Percentiles rank a stretch among this genome's conserved stretches.
Evolutionary conservation across 139 green algal species (phyloP).

Genomic region (Volvox reticuliferus): DNA sequence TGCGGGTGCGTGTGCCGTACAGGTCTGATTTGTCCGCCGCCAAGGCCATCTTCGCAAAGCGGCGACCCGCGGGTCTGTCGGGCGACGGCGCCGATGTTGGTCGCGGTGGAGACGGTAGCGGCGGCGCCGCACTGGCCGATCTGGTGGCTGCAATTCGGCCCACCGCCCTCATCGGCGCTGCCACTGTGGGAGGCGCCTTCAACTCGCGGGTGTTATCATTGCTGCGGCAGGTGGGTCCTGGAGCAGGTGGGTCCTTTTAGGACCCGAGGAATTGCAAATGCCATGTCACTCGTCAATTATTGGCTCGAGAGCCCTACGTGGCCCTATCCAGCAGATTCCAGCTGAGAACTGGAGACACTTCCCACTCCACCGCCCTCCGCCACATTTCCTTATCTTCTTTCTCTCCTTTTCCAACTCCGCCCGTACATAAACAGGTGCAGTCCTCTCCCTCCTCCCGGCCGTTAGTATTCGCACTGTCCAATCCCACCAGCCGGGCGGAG

Average conservation of each 20-base stretch:
- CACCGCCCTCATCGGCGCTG: constrained; percentile 74
- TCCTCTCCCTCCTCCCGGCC: constrained; percentile 60
- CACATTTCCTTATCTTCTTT: too few relatives aligned
- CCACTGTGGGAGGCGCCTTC: constrained; percentile 73
- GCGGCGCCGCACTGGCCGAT: constrained; percentile 42
- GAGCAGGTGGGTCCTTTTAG: not conserved
- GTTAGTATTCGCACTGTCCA: constrained; percentile 91
- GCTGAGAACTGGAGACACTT: too few relatives aligned
- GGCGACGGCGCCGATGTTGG: constrained; percentile 49
- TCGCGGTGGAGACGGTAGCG: too few relatives aligned
- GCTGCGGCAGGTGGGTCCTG: constrained; percentile 32
- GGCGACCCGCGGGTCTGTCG: not conserved
- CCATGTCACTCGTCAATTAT: too few relatives aligned
- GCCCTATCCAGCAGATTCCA: too few relatives aligned
- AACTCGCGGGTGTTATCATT: constrained; percentile 62
- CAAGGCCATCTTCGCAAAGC: constrained; percentile 7
- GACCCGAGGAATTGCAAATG: too few relatives aligned
- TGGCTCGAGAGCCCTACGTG: too few relatives aligned
- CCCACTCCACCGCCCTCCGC: too few relatives aligned
- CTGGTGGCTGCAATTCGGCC: constrained; percentile 64
- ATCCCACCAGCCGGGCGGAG: constrained; percentile 91
- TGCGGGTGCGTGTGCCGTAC: too few relatives aligned
- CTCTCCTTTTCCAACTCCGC: too few relatives aligned
- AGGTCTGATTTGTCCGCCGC: not conserved
- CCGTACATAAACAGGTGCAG: constrained; percentile 15